Conservation (phyloP, 768 basidiomycete genomes). For the Flagelloscypha sp. region DNA sequence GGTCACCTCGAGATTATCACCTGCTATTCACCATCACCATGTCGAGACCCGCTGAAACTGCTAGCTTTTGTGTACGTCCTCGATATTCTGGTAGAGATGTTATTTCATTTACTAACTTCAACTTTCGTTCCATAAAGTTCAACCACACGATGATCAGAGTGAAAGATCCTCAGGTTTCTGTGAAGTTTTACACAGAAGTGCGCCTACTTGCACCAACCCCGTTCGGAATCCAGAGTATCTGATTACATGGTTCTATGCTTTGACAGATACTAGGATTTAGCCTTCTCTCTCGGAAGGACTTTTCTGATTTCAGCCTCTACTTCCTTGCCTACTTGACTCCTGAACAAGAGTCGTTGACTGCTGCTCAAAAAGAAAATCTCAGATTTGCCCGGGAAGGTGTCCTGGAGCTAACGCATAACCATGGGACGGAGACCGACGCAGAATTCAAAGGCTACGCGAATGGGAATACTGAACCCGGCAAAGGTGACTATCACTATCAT, state of each 20-base stretch:
- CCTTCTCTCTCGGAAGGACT: conserved; percentile 47
- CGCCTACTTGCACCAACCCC: conserved; percentile 11
- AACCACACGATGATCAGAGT: conserved; percentile 87
- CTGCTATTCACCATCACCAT: conserved; percentile 34
- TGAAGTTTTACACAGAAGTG: conserved; percentile 75
- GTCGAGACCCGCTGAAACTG: conserved; percentile 58
- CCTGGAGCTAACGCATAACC: conserved; percentile 83
- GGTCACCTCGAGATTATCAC: no score
- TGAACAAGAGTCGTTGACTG: conserved; percentile 31
- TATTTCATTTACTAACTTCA: not conserved
- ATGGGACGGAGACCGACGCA: conserved; percentile 78
- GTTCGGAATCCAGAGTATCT: conserved; percentile 19
- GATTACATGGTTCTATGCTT: not conserved
- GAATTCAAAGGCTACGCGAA: conserved; percentile 74
- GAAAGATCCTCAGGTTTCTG: conserved; percentile 76
- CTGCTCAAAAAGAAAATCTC: conserved; percentile 43
- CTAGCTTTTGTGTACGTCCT: conserved; percentile 47
- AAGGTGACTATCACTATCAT: conserved; percentile 20
- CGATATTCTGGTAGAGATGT: not conserved
- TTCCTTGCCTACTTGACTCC: conserved; percentile 71
- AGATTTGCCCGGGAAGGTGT: conserved; percentile 69
- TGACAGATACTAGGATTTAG: conserved; percentile 67
- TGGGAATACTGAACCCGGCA: conserved; percentile 80
- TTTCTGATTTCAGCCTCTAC: conserved; percentile 66
- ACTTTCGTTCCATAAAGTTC: conserved; percentile 34